These are phyloP conservation scores for Ramularia collo-cygni DNA, from an alignment of 2,329 filamentous ascomycete genomes.

Conservation along the genomic window DNA sequence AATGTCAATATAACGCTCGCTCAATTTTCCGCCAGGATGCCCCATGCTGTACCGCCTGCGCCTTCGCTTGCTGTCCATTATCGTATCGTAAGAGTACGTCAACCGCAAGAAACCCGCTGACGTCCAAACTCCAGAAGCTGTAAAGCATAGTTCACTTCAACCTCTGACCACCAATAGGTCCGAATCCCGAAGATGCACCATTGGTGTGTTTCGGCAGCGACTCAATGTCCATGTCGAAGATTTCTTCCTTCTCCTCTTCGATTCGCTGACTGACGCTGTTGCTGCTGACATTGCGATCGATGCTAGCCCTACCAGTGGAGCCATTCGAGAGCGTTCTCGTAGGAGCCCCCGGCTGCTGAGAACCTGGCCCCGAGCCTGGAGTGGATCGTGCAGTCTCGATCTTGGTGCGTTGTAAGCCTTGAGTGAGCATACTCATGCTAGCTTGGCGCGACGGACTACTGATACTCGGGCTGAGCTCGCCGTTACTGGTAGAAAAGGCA, in stretches of 20 bases:
- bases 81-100: constrained; percentile 1
- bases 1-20: too few relatives aligned
- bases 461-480: constrained; percentile 36
- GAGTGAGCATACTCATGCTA: constrained; percentile 56
- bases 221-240: constrained; percentile 21
- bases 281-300: constrained; percentile 18
- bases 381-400: constrained; percentile 29
- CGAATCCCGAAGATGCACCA: constrained; percentile 10
- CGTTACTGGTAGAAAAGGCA: constrained; percentile 11
- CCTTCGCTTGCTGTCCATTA: constrained; percentile 2
- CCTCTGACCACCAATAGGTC: constrained; percentile 15
- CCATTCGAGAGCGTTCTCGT: constrained; percentile 18
- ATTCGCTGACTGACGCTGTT: constrained; percentile 20
- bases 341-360: constrained; percentile 4
- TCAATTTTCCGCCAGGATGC: too few relatives aligned
- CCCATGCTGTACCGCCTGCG: constrained; percentile 1
- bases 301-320: constrained; percentile 13
- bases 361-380: constrained; percentile 5
- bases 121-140: constrained; percentile 1
- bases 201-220: constrained; percentile 6
- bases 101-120: too few relatives aligned
- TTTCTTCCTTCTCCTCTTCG: constrained; percentile 18
- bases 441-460: constrained; percentile 51
- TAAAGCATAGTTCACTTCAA: constrained; percentile 10
- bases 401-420: constrained; percentile 39